Evolutionary conservation across 2,329 filamentous ascomycete genomes (phyloP), one percentile per base, ranked within the genome.

Genomic region (Scortechinia acanthostroma): DNA sequence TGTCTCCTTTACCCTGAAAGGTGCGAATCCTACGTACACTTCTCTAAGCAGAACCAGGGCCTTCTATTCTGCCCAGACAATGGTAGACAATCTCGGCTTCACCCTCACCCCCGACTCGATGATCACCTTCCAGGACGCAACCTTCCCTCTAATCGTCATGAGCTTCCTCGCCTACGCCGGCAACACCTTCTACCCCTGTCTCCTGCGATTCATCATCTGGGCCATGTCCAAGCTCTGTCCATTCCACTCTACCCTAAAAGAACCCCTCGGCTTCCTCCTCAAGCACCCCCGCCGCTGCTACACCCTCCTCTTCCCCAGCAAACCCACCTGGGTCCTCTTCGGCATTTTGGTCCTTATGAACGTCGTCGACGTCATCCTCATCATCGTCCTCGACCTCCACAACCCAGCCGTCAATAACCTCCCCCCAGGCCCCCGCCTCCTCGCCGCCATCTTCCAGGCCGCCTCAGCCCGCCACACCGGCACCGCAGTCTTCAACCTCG

Each of bases 401-500:
- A 82, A 86, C 47, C 64, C 76, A 0, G 74, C 78, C 1, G 82
- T 98, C 14, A 80, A 76, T 1, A 57, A 73, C 2, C 66, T 95
- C 1, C 78, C 89, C 0, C 69, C 82, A 0, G 85, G 88, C 21
- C 80, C 87, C 51, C 81, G 89, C 23, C 77, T 98, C 33, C 72
- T 96, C 17, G 85, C 91, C 52, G 93, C 88, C 14, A 77, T 93
- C 52, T 98, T 97, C 59, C 91, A 96, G 62, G 91, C 91, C 1
- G 82, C 85, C 0, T 83, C 88, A 3, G 97, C 91, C 1, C 75
- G 93, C 58, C 97, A 93, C 1, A 91, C 93, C 3, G 91, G 93
- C 0, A 95, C 96, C 57, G 75, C 86, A 1, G 87, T 86, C 22
- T 78, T 97, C 53, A 89, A 85, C 58, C 68, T 97, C 30, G 70